Base-by-base conservation (phyloP, 768 basidiomycete genomes). In the Royoungia palumana region DNA sequence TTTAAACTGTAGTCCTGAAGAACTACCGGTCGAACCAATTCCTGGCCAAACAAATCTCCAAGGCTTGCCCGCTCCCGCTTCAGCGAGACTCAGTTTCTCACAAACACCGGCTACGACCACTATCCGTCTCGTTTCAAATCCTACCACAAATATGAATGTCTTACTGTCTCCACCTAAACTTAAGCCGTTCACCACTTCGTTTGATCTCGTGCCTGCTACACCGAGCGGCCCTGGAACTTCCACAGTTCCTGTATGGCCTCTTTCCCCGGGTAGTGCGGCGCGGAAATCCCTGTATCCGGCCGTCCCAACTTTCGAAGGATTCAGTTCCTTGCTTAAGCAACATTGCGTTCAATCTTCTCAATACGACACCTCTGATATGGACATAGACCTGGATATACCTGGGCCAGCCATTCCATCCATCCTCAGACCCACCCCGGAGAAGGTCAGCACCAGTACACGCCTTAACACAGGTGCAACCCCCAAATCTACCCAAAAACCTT, bases 181-280 rank as follows among this genome's bases (percentile, higher is more conserved):
- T 4, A 74, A 78, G 53, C 81, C 87, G 0, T 82, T 84, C 59
- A 68, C 77, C 39, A 86, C 87, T 3, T 72, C 73, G 10, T 89
- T 87, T 55, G 86, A 89, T 53, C 72, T 89, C 24, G 75, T 78
- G 17, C 71, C 84, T 54, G 79, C 73, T 20, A 83, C 80, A 38
- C 87, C 83, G 0, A 58, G 64, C 5, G 60, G 50, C 4, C 38
- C 53, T 12, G 57, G 40, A 38, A 40, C 55, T 51, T 6, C 47
- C 24, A 11, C 58, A 1, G 55, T 67, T 14, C 62, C 64, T 41
- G 62, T 70, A 54, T 75, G 76, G 72, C 75, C 77, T 1, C 59
- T 72, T 25, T 73, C 77, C 0, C 76, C 64, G 4, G 37, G 57
- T 22, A 51, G 53, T 28, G 50, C 42, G 22, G 37, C 54, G 16